These are phyloP conservation scores for Penicillium glabrum DNA, from an alignment of 2,329 filamentous ascomycete genomes.

Conservation along the genomic window DNA sequence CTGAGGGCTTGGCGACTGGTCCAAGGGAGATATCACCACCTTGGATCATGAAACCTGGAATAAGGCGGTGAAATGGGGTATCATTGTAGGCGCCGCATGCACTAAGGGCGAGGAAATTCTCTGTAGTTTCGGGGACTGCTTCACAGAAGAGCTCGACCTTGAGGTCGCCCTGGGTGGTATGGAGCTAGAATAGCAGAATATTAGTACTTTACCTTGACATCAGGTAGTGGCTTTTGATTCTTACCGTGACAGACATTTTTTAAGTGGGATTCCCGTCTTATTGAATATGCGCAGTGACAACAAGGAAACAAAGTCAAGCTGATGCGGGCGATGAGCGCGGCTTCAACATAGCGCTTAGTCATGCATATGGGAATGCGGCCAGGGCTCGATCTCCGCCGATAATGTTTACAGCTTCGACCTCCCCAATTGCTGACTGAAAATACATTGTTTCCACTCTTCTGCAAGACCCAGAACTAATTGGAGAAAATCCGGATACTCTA, in stretches of 20 bases:
- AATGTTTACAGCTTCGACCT: constrained; percentile 6
- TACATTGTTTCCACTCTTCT: background rate
- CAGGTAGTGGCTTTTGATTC: constrained; percentile 3
- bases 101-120: constrained; percentile 70
- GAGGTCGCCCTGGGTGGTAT: constrained; percentile 85
- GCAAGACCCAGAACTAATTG: background rate
- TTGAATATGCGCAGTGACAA: background rate
- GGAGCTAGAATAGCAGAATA: constrained; percentile 51
- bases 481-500: background rate
- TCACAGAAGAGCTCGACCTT: constrained; percentile 98
- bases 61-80: constrained; percentile 63
- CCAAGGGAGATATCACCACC: constrained; percentile 54
- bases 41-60: constrained; percentile 65
- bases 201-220: background rate
- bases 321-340: background rate
- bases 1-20: constrained; percentile 43
- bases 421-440: background rate
- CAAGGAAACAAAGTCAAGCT: constrained; percentile 4
- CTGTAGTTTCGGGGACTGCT: constrained; percentile 86
- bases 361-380: background rate
- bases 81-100: constrained; percentile 60
- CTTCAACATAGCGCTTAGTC: constrained; percentile 19
- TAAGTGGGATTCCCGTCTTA: background rate
- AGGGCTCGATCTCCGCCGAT: background rate
- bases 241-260: constrained; percentile 38